Evolutionary conservation across 352 stramenopile species (phyloP), one percentile per base, ranked within the genome.

Genomic region (Phytophthora sansomeana): DNA sequence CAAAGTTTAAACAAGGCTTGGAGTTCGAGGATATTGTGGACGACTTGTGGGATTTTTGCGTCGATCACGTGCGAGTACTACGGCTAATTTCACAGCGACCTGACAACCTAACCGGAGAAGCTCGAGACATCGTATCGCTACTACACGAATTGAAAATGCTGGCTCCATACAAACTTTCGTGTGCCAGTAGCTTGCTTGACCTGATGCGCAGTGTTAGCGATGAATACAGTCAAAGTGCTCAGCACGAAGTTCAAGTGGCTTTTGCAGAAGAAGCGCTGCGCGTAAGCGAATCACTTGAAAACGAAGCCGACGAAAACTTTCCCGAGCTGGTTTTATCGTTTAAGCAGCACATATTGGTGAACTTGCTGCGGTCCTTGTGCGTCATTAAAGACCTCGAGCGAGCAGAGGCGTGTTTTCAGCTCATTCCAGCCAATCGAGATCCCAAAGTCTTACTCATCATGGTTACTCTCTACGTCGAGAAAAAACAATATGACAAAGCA

Each of bases 1-100:
- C 84, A 6, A 87, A 85, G 39, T 74, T 83, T 36, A 95, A 92
- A 50, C 57, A 77, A 35, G 76, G 71, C 6, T 49, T 90, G 9
- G 86, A 95, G 49, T 44, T 93, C 9, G 86, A 93, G 39, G 81
- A 92, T 21, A 73, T 93, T 47, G 49, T 95, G 13, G 80, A 92
- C 66, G 86, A 93, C 60, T 62, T 95, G 39, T 95, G 86, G 86
- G 83, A 92, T 46, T 90, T 91, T 43, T 85, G 74, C n/a, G 70
- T 85, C n/a, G 76, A 88, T 44, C 79, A 76, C 6, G 74, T 93
- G 36, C 83, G 79, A 19, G 75, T 87, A n/a, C 54, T 90, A 13
- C 73, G 67, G 6, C 41, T 90, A 16, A 26, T 83, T 3, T 32
- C 19, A 47, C 43, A 69, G 17, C 43, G 42, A 7, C 53, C 47